Base-by-base conservation (phyloP, 2,329 filamentous ascomycete genomes). In the Taxawa tesnikishii region DNA sequence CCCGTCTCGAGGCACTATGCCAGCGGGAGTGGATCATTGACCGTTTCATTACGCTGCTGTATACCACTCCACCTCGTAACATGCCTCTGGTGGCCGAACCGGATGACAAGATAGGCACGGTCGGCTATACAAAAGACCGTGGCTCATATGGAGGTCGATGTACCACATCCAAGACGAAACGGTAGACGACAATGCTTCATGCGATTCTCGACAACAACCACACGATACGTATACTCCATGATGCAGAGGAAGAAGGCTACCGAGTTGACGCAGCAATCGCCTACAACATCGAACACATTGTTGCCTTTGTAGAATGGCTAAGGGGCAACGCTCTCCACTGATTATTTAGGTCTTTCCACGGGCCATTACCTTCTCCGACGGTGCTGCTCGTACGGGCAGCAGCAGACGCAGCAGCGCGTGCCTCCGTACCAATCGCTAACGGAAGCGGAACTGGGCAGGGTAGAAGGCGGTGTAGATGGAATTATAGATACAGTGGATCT, bases 381-480 rank as follows among this genome's bases (percentile, higher is more conserved):
- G 42, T 23, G n/a, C 42, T 47, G 1, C 38, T 50, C 10, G 37
- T 50, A 8, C 38, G 37, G 14, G 37, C 45, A 3, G 47, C 47
- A 7, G 46, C 44, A 11, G 36, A 43, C 3, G 46, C 45, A 4
- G 42, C 42, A 3, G 26, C 34, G 25, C 29, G 31, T 9, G 44
- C 47, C 5, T 41, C 41, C 9, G 46, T 50, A 1, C 47, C 47
- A 5, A 41, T 50, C 6, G 37, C 44, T 3, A 13, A 47, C 45
- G 7, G 50, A 53, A 36, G 49, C 49, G 4, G 50, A 52, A 28
- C 46, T 43, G 12, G 50, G 50, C 5, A 39, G 50, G 4, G 47
- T 53, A n/a, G 46, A 53, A 33, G 50, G 50, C n/a, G 48, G 50
- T 11, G 50, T 52, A 36, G 50, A 53, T 32, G 50, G 50, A 2